Evolutionary conservation across 2,329 filamentous ascomycete genomes (phyloP), one percentile per base, ranked within the genome.

Genomic region (Grosmannia huntii): DNA sequence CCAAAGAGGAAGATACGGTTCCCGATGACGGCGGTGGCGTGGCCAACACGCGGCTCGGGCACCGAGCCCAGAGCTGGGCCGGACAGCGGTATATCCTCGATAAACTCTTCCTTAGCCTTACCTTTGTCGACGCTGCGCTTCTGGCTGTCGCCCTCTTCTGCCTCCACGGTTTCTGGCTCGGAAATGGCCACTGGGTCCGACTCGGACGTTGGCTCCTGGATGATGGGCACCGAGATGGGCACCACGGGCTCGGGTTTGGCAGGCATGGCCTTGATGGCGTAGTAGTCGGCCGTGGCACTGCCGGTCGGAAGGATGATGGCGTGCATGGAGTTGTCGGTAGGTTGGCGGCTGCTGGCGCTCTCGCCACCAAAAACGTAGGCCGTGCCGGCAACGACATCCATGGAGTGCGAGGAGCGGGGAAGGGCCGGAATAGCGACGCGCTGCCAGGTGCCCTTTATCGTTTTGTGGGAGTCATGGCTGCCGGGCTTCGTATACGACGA

Each of bases 1-100:
- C 89, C 90, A 70, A 91, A 95, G 49, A 95, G 63, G 71, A 92
- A 92, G 65, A 95, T 83, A 25, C 83, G 83, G 51, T 79, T 78
- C 59, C 84, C 78, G 59, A 94, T 80, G 1, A 83, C 78, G 14
- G 85, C 80, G 0, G 85, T 82, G 38, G 89, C 85, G 63, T 89
- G 82, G 23, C 90, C 90, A 2, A 91, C 82, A 23, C 90, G 82
- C 2, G 88, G 77, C 1, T 75, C 70, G 0, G 89, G 89, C 0
- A 87, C 76, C 36, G 76, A 68, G 31, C 70, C 72, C 1, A 75
- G 64, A 10, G 60, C 38, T 11, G 65, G 61, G 60, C 79, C 78
- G 59, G 57, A 60, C 52, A 61, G 48, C 21, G 62, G 58, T 25
- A 62, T 59, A 16, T 60, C 60, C 38, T 61, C 59, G 2, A 61